Evolutionary conservation across 129 eudicot genomes (phyloP).

Genomic region (Tagetes patula): DNA sequence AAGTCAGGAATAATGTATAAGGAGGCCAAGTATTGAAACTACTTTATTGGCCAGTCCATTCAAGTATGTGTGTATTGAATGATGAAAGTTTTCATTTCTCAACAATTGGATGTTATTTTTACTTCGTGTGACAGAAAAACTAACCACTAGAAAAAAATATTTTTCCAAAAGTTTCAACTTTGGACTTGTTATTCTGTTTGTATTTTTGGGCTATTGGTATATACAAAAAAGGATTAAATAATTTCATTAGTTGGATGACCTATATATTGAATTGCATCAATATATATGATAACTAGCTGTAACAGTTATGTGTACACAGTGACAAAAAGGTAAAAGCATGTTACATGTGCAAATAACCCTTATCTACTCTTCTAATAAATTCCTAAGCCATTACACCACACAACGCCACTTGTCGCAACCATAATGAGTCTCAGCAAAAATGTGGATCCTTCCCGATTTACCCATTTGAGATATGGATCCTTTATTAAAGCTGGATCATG

Average conservation of each 20-base stretch:
- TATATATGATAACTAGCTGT: not conserved
- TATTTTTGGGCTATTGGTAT: not conserved
- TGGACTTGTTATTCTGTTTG: not conserved
- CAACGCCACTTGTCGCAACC: too few relatives aligned
- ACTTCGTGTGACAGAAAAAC: not conserved
- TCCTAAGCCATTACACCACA: too few relatives aligned
- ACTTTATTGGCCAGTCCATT: not conserved
- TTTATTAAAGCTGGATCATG: too few relatives aligned
- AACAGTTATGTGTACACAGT: not conserved
- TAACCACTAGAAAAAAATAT: too few relatives aligned
- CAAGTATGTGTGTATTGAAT: not conserved
- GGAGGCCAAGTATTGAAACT: conserved; percentile 12
- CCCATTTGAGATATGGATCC: too few relatives aligned
- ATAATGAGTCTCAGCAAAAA: too few relatives aligned
- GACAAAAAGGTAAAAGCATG: not conserved
- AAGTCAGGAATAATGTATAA: not conserved
- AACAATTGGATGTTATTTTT: not conserved
- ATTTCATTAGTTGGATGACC: not conserved
- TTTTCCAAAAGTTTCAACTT: not conserved
- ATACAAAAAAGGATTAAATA: not conserved
- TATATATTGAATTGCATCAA: not conserved
- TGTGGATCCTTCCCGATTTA: too few relatives aligned
- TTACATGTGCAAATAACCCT: not conserved
- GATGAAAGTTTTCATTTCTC: not conserved
- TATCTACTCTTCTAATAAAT: not conserved